These are phyloP conservation scores for Annona squamosa DNA, from an alignment of 164 flowering plant genomes.

Conservation along the genomic window DNA sequence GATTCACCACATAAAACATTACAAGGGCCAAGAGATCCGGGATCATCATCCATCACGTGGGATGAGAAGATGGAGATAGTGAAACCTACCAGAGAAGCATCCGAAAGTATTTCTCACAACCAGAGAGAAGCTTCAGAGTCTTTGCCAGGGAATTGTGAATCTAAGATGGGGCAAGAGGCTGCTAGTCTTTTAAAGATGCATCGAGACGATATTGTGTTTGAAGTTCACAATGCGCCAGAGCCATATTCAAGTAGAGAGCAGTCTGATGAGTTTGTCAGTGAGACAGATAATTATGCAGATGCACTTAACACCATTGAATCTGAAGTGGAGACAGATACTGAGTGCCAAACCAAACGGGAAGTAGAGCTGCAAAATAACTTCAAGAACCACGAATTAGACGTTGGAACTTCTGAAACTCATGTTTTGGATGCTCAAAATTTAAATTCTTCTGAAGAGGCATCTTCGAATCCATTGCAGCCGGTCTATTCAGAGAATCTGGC, in stretches of 20 bases:
- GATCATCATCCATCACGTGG: conserved; percentile 58
- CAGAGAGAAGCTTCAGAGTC: conserved; percentile 21
- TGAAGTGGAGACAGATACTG: conserved; percentile 63
- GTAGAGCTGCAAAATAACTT: conserved; percentile 20
- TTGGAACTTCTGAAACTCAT: conserved; percentile 7
- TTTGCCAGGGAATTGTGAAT: conserved; percentile 16
- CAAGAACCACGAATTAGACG: conserved; percentile 18
- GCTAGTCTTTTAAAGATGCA: conserved; percentile 13
- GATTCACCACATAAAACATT: conserved; percentile 17
- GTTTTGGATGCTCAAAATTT: conserved; percentile 10
- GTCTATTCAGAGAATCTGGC: conserved; percentile 15
- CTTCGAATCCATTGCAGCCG: conserved; percentile 14
- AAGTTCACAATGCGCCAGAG: conserved; percentile 19
- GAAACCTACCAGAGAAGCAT: conserved; percentile 25
- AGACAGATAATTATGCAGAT: conserved; percentile 59
- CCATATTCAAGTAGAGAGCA: conserved; percentile 19
- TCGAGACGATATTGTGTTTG: conserved; percentile 18
- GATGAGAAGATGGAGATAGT: conserved; percentile 72
- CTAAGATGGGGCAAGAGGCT: conserved; percentile 18
- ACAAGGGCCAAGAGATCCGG: conserved; percentile 23
- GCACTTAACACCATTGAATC: conserved; percentile 84
- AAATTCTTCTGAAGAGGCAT: conserved; percentile 24
- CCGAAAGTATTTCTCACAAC: conserved; percentile 10
- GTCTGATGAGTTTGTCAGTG: conserved; percentile 60
- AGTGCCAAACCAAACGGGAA: conserved; percentile 47